Evolutionary conservation across 2,329 filamentous ascomycete genomes (phyloP).

Genomic region (Paecilomyces sp.): DNA sequence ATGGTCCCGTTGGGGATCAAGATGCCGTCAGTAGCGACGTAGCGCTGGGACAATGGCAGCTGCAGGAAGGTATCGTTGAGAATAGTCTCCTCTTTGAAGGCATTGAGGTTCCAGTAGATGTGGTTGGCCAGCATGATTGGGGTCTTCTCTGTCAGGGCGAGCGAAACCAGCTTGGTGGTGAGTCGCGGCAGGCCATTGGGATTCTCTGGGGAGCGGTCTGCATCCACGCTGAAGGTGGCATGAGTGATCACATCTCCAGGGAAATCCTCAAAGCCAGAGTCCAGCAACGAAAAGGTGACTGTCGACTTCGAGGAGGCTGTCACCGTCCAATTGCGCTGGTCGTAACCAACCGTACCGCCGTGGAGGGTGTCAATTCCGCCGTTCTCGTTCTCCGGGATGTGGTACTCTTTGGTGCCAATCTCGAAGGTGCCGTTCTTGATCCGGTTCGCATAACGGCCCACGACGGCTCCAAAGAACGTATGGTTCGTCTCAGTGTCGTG

Average conservation of each 20-base stretch:
- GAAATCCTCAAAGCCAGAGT: constrained; percentile 37
- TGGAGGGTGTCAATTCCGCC: constrained; percentile 46
- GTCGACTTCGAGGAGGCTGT: constrained; percentile 32
- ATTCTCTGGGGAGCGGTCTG: constrained; percentile 26
- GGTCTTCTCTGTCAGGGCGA: constrained; percentile 39
- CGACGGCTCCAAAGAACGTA: constrained; percentile 42
- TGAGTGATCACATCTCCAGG: constrained; percentile 42
- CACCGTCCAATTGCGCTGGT: constrained; percentile 44
- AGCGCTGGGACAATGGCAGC: constrained; percentile 39
- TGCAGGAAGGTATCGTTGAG: constrained; percentile 39
- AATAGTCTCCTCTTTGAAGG: constrained; percentile 36
- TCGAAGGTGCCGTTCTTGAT: constrained; percentile 52
- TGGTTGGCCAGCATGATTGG: constrained; percentile 47
- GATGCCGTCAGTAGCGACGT: constrained; percentile 49
- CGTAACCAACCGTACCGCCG: constrained; percentile 42
- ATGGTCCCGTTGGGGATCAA: constrained; percentile 72
- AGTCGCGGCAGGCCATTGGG: constrained; percentile 35
- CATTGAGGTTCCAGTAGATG: constrained; percentile 47
- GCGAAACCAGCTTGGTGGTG: constrained; percentile 37
- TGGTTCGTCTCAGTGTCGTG: constrained; percentile 40
- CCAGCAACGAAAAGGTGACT: constrained; percentile 41
- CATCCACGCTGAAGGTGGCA: constrained; percentile 38
- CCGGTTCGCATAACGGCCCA: constrained; percentile 49
- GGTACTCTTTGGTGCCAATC: constrained; percentile 40
- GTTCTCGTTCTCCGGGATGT: constrained; percentile 47